Evolutionary conservation across 257 asterid species (phyloP), one percentile per base, ranked within the genome.

Genomic region (Orobanche coerulescens): DNA sequence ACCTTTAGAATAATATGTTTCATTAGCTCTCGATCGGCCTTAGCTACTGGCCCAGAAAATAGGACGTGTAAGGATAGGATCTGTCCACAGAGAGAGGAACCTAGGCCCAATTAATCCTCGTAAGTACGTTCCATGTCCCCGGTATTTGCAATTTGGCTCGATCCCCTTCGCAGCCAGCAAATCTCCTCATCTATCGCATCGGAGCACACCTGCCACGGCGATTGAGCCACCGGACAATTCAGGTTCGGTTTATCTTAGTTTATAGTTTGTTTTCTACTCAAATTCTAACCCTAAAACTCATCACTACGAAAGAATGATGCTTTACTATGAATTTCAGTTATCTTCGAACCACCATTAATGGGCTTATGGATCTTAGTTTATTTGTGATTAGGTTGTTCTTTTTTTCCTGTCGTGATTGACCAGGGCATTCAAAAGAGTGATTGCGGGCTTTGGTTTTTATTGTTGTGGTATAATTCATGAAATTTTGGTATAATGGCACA

Each of bases 401-500:
- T 14, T 55, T 3, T 43, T 7, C 58, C 2, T 56, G 6, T 16
- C 3, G n/a, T 61, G 63, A 47, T 61, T 65, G 36, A 61, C 31
- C 42, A 51, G 64, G 24, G 64, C 49, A 52, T 36, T 68, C 40
- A 23, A 48, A 22, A 69, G 63, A 48, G 65, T 68, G 61, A 53
- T 54, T 25, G 12, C 25, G 60, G 48, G 66, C 20, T 47, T 39
- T 59, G 20, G 39, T 53, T 39, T 44, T 57, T 43, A 18, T 26
- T 37, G 51, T 6, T 34, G 13, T 49, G 65, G 36, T 50, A 59
- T 49, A 69, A 66, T 80, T 79, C 69, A 85, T 84, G 85, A 82
- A 78, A 82, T 81, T 79, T 75, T 81, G 67, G 82, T 61, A 56
- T 59, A 75, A 89, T 84, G 97, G 89, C 89, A 19, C 75, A 37